These are phyloP conservation scores for Serpula lacrymans DNA, from an alignment of 768 basidiomycete species.

Conservation along the genomic window DNA sequence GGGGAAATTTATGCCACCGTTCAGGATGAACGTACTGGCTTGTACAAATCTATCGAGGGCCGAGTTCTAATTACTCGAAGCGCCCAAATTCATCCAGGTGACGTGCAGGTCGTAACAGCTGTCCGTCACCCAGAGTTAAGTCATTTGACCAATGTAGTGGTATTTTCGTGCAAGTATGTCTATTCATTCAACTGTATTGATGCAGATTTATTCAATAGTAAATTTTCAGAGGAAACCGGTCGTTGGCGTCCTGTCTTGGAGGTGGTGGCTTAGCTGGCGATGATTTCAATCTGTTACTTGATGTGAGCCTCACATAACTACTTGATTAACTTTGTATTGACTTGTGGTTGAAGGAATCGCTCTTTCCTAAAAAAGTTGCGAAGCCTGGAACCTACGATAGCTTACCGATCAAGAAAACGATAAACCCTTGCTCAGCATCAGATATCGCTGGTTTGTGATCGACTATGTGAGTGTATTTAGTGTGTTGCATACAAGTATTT, in stretches of 20 bases:
- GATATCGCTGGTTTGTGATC: slow-evolving; percentile 40
- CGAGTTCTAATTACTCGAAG: slow-evolving; percentile 33
- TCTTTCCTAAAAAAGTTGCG: slow-evolving; percentile 19
- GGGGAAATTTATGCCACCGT: slow-evolving; percentile 38
- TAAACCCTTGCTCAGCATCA: slow-evolving; percentile 22
- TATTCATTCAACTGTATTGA: background rate
- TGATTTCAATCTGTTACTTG: slow-evolving; percentile 32
- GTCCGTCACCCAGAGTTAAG: slow-evolving; percentile 28
- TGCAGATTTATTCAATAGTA: background rate
- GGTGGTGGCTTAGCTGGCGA: slow-evolving; percentile 45
- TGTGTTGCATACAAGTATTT: too few relatives aligned
- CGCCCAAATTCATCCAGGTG: slow-evolving; percentile 41
- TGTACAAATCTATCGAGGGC: slow-evolving; percentile 20
- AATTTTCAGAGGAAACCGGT: slow-evolving; percentile 29
- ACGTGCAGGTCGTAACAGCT: slow-evolving; percentile 32
- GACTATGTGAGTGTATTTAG: slow-evolving; percentile 28
- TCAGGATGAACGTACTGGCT: slow-evolving; percentile 16
- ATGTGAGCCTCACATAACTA: background rate
- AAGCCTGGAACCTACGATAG: slow-evolving; percentile 28
- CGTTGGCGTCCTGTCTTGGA: slow-evolving; percentile 34
- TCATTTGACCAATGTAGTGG: slow-evolving; percentile 33
- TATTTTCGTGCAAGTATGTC: slow-evolving; percentile 36
- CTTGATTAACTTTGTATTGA: too few relatives aligned
- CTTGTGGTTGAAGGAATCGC: slow-evolving; percentile 13
- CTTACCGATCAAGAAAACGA: slow-evolving; percentile 20